Evolutionary conservation across 2,329 filamentous ascomycete species (phyloP), one percentile per base, ranked within the genome.

Genomic region (Cercospora citrullina): DNA sequence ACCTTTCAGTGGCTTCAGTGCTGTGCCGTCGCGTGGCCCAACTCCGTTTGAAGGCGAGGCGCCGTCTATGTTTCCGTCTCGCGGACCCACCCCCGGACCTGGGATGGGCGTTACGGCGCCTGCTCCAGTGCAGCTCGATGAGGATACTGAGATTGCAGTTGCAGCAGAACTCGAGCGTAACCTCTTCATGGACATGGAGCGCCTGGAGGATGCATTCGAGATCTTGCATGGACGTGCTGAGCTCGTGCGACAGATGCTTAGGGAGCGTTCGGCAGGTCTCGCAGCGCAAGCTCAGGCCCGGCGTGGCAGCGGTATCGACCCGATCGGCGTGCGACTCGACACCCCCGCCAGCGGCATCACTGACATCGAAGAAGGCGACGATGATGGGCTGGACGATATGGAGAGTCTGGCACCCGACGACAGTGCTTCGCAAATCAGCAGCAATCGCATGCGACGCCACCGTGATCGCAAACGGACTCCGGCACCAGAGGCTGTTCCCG

Each of bases 161-260:
- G 85, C 97, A 5, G 93, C 93, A 7, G 94, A 97, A 80, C 89
- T 97, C 45, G 94, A 98, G 80, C 89, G 93, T 6, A 93, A 97
- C 76, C 96, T 98, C 67, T 97, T 94, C 80, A 86, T 89, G 36
- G 92, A 94, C 69, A 98, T 98, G 94, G 94, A 98, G 80, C 89
- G 89, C 0, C 86, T 98, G 26, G 94, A 98, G 79, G 93, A 97
- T 76, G 93, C 94, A 0, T 97, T 98, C 74, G 94, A 98, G 81
- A 89, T 88, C 30, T 84, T 98, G n/a, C 94, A 98, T 77, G 87
- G 88, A 72, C 90, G 90, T 75, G 94, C 94, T 1, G 93, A 97
- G 80, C 80, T 85, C 18, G 91, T 97, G 16, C 89, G 94, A 5
- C 89, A 87, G 23, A 87, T 90, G 0, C 84, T 98, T 5, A 90